Evolutionary conservation across 2,329 filamentous ascomycete species (phyloP).

Genomic region (Phyllosticta citriasiana): DNA sequence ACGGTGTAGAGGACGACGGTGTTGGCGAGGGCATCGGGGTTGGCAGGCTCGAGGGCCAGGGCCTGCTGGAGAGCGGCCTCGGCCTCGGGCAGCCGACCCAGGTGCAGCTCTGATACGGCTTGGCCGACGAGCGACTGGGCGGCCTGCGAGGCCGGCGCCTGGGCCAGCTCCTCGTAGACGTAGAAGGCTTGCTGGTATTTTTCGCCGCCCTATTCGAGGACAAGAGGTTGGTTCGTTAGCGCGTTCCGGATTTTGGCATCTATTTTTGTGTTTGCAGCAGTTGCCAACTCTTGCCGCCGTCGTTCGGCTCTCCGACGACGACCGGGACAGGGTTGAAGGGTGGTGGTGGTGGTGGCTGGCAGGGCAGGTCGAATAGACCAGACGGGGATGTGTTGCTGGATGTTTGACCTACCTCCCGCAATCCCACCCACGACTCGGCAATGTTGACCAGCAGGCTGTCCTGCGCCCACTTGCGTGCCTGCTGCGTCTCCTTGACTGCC

Average conservation of each 20-base stretch:
- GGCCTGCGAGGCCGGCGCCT: slow-evolving; percentile 71
- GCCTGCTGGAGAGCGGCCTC: slow-evolving; percentile 78
- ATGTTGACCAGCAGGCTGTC: slow-evolving; percentile 89
- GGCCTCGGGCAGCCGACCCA: slow-evolving; percentile 80
- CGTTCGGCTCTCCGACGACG: not conserved
- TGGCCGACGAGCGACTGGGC: slow-evolving; percentile 71
- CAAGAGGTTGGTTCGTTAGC: not conserved
- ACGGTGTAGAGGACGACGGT: slow-evolving; percentile 69
- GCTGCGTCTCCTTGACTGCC: slow-evolving; percentile 69
- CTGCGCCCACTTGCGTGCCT: slow-evolving; percentile 87
- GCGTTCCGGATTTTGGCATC: slow-evolving; percentile 13
- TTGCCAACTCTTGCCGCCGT: not conserved
- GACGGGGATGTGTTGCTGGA: not conserved
- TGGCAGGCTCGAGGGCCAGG: slow-evolving; percentile 59
- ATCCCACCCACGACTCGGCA: slow-evolving; percentile 87
- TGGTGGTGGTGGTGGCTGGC: not conserved
- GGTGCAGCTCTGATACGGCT: slow-evolving; percentile 82
- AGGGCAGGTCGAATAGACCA: not conserved
- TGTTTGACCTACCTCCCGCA: slow-evolving; percentile 59
- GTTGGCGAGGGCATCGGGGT: slow-evolving; percentile 72
- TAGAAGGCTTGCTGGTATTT: slow-evolving; percentile 97
- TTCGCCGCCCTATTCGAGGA: slow-evolving; percentile 65
- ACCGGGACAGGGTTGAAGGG: not conserved
- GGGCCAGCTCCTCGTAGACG: slow-evolving; percentile 92
- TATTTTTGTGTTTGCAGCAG: not conserved